These are phyloP conservation scores for Lipomyces sp. DNA, from an alignment of 805 yeast species.

Conservation along the genomic window DNA sequence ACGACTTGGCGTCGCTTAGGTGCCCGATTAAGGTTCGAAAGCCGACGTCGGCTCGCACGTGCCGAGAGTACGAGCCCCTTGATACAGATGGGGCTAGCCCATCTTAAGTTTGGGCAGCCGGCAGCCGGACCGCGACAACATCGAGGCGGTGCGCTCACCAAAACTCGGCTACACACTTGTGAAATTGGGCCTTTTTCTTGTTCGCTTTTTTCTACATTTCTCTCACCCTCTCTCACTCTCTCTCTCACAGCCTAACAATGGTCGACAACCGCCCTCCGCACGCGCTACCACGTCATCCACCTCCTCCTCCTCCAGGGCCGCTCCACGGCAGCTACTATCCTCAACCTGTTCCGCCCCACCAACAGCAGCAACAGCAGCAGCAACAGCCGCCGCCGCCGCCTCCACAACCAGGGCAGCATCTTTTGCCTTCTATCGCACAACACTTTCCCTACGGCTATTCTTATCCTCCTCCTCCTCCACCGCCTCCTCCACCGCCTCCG, in stretches of 20 bases:
- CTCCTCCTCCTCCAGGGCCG: background rate
- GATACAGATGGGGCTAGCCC: background rate
- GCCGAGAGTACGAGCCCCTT: background rate
- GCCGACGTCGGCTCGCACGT: background rate
- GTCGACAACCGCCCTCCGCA: background rate
- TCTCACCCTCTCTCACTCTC: background rate
- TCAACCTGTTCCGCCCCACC: conserved; percentile 4
- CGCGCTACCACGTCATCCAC: background rate
- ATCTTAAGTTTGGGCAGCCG: background rate
- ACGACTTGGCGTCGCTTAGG: no score
- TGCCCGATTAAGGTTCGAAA: background rate
- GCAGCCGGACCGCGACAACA: background rate
- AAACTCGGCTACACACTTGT: background rate
- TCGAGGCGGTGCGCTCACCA: background rate
- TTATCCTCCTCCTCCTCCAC: background rate
- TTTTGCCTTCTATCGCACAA: background rate
- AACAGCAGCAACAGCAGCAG: no score
- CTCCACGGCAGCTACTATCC: conserved; percentile 11
- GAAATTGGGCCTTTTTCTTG: background rate
- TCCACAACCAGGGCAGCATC: conserved; percentile 5
- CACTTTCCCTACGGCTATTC: background rate
- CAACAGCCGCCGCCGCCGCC: conserved; percentile 17
- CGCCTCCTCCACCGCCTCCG: background rate
- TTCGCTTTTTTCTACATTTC: background rate
- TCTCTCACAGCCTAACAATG: background rate